Base-by-base conservation (phyloP, 345 rosid genomes). In the Brassica incana region DNA sequence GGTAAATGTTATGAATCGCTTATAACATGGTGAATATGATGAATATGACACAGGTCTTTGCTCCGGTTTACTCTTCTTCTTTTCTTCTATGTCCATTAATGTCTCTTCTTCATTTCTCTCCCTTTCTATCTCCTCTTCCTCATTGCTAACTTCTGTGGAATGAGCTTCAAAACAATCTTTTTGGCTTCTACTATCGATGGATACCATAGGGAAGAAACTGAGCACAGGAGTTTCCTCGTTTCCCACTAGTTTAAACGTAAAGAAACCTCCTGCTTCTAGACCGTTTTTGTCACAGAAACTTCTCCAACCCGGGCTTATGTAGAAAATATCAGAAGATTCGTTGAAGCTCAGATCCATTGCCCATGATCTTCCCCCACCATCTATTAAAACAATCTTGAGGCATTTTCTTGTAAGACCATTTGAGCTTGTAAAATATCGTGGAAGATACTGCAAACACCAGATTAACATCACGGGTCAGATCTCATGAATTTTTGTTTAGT, bases 361-460 rank as follows among this genome's bases (percentile, higher is more conserved):
- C 56, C 56, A 48, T 48, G 56, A 48, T 48, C 56, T 48, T 48
- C 16, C 16, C 56, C 18, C 58, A 14, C 20, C 18, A 52, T 52
- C 60, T 7, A 10, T 69, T 48, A 69, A 4, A 7, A 48, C 38
- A 69, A 69, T 48, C 60, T 48, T 8, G 25, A 8, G 6, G 25
- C 38, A 48, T 48, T 8, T 69, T 69, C 72, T 69, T n/a, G 10
- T 25, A 25, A 68, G 35, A 68, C 23, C 36, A 27, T 25, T 27
- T 43, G 60, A 25, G 36, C 12, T 23, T 68, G 61, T 69, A 11
- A 69, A 69, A 14, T 69, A 6, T 69, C 15, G 12, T 69, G 72
- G 25, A 48, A 69, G 33, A 69, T 69, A 38, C 70, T 36, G 48
- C 30, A 66, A 62, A 59, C 58, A 52, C 58, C 58, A 52, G 20